phyloP scores from a whole-genome alignment of 164 flowering plant species.

The Stephania cephalantha region DNA sequence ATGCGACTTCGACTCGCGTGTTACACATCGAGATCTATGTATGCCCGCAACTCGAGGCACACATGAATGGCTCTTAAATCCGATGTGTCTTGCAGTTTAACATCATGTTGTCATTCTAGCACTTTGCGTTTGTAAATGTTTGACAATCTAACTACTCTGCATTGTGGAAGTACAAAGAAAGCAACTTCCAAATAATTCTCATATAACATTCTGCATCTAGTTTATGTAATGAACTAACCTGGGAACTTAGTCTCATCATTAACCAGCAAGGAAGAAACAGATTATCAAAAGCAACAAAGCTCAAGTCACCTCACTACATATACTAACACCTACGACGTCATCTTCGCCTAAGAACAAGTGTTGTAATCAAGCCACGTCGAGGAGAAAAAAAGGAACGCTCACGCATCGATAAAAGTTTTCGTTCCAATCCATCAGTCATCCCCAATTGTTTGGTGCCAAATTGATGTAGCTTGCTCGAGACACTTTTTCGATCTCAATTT shows the following conservation, averaged over 20 bases:
- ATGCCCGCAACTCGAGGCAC: too few species aligned
- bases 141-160: not conserved
- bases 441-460: too few species aligned
- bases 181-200: not conserved
- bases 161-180: not conserved
- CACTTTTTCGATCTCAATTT: too few species aligned
- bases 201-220: not conserved
- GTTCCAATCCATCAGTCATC: too few species aligned
- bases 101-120: too few species aligned
- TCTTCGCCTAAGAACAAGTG: not conserved
- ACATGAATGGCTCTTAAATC: too few species aligned
- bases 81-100: too few species aligned
- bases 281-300: not conserved
- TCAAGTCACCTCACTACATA: not conserved
- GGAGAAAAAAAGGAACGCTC: too few species aligned
- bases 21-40: too few species aligned
- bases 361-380: not conserved
- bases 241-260: not conserved
- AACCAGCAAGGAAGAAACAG: not conserved
- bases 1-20: too few species aligned
- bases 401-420: too few species aligned
- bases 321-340: not conserved
- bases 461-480: too few species aligned
- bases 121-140: not conserved
- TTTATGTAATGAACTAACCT: not conserved